phyloP scores from a whole-genome alignment of 2,329 filamentous ascomycete genomes.

The Apiospora marii region DNA sequence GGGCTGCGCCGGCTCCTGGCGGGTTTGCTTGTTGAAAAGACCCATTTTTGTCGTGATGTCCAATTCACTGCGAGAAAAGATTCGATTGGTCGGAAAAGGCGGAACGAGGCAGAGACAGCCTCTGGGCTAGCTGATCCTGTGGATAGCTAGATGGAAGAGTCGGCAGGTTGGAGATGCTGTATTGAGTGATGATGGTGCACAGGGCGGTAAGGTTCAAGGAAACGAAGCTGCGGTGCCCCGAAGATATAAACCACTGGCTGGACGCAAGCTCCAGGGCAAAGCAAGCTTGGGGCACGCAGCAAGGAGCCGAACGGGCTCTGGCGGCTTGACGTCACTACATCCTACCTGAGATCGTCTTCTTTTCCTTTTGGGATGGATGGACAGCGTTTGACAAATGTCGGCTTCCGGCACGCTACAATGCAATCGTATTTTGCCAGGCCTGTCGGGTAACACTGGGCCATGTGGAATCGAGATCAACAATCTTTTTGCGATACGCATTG shows the following conservation, averaged over 20 bases:
- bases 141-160: not conserved
- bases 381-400: not conserved
- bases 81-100: constrained; percentile 22
- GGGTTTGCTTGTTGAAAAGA: constrained; percentile 35
- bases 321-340: not conserved
- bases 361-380: not conserved
- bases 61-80: not conserved
- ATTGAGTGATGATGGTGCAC: not conserved
- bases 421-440: not conserved
- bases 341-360: not conserved
- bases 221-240: not conserved
- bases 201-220: not conserved
- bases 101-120: not conserved
- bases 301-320: not conserved
- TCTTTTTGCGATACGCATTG: not conserved
- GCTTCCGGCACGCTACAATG: not conserved
- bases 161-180: not conserved
- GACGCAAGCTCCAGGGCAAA: not conserved
- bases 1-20: constrained; percentile 27
- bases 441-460: not conserved
- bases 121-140: constrained; percentile 8
- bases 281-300: not conserved
- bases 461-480: constrained; percentile 2
- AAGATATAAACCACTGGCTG: not conserved
- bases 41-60: constrained; percentile 30